A percentile compares a stretch with the other conserved stretches of the same genome.
These are phyloP conservation scores for Talaromyces piceae DNA, from an alignment of 2,329 filamentous ascomycete genomes.

Conservation along the genomic window DNA sequence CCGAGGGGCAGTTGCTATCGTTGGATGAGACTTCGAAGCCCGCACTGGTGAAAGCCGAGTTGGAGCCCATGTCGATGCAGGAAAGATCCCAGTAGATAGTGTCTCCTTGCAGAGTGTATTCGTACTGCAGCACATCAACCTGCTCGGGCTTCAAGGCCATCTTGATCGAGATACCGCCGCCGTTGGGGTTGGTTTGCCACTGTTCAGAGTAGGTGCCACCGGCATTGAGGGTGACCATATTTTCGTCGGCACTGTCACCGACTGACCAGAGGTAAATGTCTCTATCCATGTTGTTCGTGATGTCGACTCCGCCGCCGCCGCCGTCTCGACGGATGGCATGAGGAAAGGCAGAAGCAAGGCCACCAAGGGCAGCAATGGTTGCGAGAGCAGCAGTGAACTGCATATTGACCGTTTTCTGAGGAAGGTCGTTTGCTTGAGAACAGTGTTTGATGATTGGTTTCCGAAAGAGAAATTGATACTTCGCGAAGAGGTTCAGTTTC, in stretches of 20 bases:
- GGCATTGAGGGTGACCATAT: constrained; percentile 27
- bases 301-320: constrained; percentile 19
- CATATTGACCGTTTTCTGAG: constrained; percentile 4
- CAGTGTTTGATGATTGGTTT: background rate
- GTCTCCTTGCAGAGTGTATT: constrained; percentile 28
- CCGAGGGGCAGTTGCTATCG: constrained; percentile 24
- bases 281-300: constrained; percentile 31
- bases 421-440: constrained; percentile 1
- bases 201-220: constrained; percentile 29
- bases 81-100: constrained; percentile 35
- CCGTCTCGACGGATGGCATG: constrained; percentile 2
- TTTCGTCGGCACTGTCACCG: constrained; percentile 21
- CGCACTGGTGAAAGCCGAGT: constrained; percentile 25
- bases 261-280: constrained; percentile 37
- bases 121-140: constrained; percentile 35
- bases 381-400: constrained; percentile 9
- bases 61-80: constrained; percentile 27
- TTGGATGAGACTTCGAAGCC: constrained; percentile 30
- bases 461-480: background rate
- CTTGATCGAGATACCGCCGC: constrained; percentile 38
- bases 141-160: constrained; percentile 26
- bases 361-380: constrained; percentile 5
- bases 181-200: constrained; percentile 29
- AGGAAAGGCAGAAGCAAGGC: constrained; percentile 10
- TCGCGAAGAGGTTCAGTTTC: background rate